These are phyloP conservation scores for Capsella rubella DNA, from an alignment of 441 rosid species.

Conservation along the genomic window DNA sequence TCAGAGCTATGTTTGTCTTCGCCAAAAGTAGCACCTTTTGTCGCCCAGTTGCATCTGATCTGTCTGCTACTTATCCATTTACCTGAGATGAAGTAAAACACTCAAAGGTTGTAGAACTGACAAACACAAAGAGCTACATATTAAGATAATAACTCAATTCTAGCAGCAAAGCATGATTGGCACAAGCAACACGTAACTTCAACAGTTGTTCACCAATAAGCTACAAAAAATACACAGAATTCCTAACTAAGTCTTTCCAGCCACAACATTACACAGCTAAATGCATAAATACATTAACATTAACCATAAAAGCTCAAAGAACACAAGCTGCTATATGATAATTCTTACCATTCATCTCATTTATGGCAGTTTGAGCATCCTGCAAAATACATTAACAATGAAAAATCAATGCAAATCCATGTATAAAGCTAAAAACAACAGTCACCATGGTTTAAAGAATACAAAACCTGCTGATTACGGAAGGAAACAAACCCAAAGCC, in stretches of 20 bases:
- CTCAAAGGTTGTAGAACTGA: not conserved
- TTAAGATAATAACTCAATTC: not conserved
- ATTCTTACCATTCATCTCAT: constrained; percentile 74
- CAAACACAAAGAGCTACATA: not conserved
- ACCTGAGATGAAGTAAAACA: constrained; percentile 48
- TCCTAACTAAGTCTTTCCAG: not conserved
- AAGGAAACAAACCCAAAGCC: constrained; percentile 94
- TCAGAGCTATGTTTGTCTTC: constrained; percentile 67
- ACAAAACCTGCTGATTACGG: constrained; percentile 71
- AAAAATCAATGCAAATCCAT: constrained; percentile 9
- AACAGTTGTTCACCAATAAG: not conserved
- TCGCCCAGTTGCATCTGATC: constrained; percentile 80
- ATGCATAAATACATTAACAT: not conserved
- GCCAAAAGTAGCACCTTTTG: constrained; percentile 59
- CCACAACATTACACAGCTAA: not conserved
- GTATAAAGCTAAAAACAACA: constrained; percentile 10
- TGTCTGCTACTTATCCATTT: constrained; percentile 80
- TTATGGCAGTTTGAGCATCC: constrained; percentile 90
- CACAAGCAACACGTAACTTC: not conserved
- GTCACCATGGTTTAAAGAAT: constrained; percentile 12
- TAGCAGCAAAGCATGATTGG: not conserved
- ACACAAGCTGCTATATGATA: not conserved
- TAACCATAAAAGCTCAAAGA: not conserved
- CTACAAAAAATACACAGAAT: not conserved
- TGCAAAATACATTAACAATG: constrained; percentile 40